Conservation (phyloP, 1,284 basidiomycete genomes). For the Ceratobasidium sp. region DNA sequence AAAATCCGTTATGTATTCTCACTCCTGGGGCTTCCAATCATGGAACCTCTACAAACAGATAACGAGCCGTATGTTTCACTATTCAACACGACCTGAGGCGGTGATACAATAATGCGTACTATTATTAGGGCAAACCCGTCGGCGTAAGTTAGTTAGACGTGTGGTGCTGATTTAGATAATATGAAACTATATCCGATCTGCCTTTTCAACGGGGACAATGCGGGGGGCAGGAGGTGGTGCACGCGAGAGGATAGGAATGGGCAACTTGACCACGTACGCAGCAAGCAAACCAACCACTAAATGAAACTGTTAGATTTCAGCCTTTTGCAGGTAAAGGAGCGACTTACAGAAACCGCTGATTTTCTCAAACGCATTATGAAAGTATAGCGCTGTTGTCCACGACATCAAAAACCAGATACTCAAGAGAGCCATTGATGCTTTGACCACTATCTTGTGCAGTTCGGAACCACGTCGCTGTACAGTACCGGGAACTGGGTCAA, state of each 20-base stretch:
- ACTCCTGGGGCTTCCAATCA: neutral
- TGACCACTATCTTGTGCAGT: conserved; percentile 64
- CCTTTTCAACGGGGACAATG: conserved; percentile 21
- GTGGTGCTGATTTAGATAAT: neutral
- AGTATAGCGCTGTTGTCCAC: conserved; percentile 88
- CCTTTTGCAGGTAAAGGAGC: neutral
- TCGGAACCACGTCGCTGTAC: conserved; percentile 20
- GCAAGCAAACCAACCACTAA: conserved; percentile 33
- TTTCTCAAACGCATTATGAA: conserved; percentile 91
- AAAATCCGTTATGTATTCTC: neutral
- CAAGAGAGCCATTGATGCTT: conserved; percentile 66
- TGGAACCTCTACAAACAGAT: neutral
- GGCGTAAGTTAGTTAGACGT: neutral
- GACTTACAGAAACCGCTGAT: conserved; percentile 82
- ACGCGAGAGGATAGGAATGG: conserved; percentile 27
- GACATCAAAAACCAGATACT: conserved; percentile 80
- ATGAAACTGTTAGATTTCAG: neutral
- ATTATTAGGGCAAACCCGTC: neutral
- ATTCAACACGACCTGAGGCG: neutral
- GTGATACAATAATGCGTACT: neutral
- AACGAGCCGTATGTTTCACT: neutral
- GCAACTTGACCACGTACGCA: conserved; percentile 26
- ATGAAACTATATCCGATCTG: conserved; percentile 15
- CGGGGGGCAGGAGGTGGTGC: conserved; percentile 32
- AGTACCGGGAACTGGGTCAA: conserved; percentile 43